phyloP scores from a whole-genome alignment of 2,329 filamentous ascomycete species.

The Exophiala sp. region DNA sequence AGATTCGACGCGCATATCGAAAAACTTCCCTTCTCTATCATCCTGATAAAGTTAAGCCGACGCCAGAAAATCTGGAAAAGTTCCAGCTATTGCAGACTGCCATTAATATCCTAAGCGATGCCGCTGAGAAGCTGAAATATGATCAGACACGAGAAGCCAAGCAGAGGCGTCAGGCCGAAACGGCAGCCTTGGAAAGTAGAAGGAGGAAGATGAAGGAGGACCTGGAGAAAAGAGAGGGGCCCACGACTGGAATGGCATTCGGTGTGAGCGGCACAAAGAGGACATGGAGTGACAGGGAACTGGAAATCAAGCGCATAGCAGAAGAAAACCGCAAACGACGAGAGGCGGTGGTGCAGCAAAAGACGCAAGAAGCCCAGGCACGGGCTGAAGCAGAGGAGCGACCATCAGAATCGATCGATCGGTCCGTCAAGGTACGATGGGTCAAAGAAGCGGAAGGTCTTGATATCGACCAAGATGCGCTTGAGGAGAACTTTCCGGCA shows the following conservation, averaged over 20 bases:
- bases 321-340: slow-evolving; percentile 51
- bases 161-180: slow-evolving; percentile 65
- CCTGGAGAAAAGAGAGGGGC: slow-evolving; percentile 66
- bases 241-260: slow-evolving; percentile 27
- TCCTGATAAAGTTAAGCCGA: slow-evolving; percentile 80
- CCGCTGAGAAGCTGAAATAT: slow-evolving; percentile 69
- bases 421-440: slow-evolving; percentile 58
- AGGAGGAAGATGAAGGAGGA: slow-evolving; percentile 79
- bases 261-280: slow-evolving; percentile 54
- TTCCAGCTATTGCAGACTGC: slow-evolving; percentile 84
- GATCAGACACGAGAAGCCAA: slow-evolving; percentile 71
- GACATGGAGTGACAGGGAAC: slow-evolving; percentile 51
- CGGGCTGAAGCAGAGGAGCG: slow-evolving; percentile 33
- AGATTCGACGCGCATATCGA: slow-evolving; percentile 79
- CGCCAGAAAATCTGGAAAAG: slow-evolving; percentile 65
- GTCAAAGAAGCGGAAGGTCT: slow-evolving; percentile 45
- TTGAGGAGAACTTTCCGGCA: slow-evolving; percentile 52
- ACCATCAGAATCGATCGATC: slow-evolving; percentile 41
- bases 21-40: slow-evolving; percentile 86
- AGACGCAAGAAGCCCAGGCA: slow-evolving; percentile 40
- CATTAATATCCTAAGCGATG: slow-evolving; percentile 75
- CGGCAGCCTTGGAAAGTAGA: slow-evolving; percentile 69
- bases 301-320: slow-evolving; percentile 52
- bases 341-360: slow-evolving; percentile 45
- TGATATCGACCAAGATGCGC: slow-evolving; percentile 46